Evolutionary conservation across 140 eudicot genomes (phyloP).

Genomic region (Ambrosia hybrid): DNA sequence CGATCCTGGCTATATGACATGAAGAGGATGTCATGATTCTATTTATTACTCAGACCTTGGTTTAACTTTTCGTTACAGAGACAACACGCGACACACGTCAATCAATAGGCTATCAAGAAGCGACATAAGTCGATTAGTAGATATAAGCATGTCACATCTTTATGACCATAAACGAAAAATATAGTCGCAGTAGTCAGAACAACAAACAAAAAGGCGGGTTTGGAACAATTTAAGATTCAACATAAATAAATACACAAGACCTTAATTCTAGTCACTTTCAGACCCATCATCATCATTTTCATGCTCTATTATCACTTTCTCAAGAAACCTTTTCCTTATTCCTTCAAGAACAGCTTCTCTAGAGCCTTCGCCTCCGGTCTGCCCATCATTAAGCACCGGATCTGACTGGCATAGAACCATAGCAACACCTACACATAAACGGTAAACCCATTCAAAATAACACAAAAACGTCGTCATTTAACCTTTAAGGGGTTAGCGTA

Average conservation of each 20-base stretch:
- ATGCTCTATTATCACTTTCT: slow-evolving; percentile 68
- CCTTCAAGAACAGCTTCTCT: slow-evolving; percentile 75
- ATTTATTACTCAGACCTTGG: no score
- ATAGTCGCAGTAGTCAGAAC: neutral
- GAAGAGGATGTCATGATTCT: no score
- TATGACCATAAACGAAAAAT: neutral
- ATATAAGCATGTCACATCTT: neutral
- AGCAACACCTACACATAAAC: slow-evolving; percentile 72
- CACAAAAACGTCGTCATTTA: neutral
- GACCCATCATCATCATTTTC: slow-evolving; percentile 66
- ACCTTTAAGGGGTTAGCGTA: neutral
- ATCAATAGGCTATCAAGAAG: no score
- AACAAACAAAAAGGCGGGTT: neutral
- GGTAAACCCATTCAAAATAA: neutral
- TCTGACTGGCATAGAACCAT: slow-evolving; percentile 73
- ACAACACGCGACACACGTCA: no score
- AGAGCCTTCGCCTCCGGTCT: slow-evolving; percentile 62
- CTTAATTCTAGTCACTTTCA: slow-evolving; percentile 48
- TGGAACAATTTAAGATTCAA: neutral
- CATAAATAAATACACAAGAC: neutral
- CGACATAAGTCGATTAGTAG: neutral
- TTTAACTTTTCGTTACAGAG: no score
- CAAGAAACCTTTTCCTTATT: slow-evolving; percentile 75
- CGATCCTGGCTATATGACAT: no score
- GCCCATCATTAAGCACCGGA: slow-evolving; percentile 91